Evolutionary conservation across 176 grass and related monocot species (phyloP).

Genomic region (Cenchrus purpureus): DNA sequence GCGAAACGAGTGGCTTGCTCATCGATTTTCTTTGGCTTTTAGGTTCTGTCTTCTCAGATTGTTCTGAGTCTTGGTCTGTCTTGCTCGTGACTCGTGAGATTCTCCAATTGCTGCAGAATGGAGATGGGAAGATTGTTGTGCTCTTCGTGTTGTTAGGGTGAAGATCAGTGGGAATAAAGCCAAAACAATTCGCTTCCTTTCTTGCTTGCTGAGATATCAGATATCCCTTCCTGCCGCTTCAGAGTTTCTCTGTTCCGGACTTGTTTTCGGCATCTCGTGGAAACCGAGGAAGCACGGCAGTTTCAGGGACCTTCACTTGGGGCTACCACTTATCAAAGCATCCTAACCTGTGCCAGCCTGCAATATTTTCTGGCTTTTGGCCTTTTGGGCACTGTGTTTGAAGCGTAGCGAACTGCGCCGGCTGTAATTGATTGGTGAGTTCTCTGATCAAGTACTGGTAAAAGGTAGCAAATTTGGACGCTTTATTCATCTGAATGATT

Average conservation of each 20-base stretch:
- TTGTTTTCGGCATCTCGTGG: slow-evolving; percentile 31
- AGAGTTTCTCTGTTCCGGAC: slow-evolving; percentile 27
- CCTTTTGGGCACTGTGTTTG: not conserved
- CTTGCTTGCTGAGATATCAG: slow-evolving; percentile 25
- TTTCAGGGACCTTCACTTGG: slow-evolving; percentile 25
- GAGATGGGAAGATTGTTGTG: not conserved
- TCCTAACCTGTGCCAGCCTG: not conserved
- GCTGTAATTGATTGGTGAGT: not conserved
- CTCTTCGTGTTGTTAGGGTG: slow-evolving; percentile 30
- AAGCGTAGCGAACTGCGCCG: not conserved
- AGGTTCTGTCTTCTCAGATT: slow-evolving; percentile 31
- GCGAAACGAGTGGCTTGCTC: not conserved
- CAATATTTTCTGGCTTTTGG: slow-evolving; percentile 6
- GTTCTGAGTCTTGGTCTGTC: not conserved
- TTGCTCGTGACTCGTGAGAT: slow-evolving; percentile 11
- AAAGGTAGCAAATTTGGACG: not conserved
- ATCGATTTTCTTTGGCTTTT: not conserved
- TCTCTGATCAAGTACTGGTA: slow-evolving; percentile 27
- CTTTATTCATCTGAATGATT: slow-evolving; percentile 10
- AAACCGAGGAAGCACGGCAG: slow-evolving; percentile 45
- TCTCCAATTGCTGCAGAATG: slow-evolving; percentile 27
- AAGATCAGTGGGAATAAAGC: slow-evolving; percentile 8
- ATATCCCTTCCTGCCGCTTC: slow-evolving; percentile 26
- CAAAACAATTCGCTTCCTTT: slow-evolving; percentile 12
- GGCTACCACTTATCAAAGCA: slow-evolving; percentile 8